phyloP scores from a whole-genome alignment of 2,329 filamentous ascomycete genomes.

The Diaporthe helianthi region DNA sequence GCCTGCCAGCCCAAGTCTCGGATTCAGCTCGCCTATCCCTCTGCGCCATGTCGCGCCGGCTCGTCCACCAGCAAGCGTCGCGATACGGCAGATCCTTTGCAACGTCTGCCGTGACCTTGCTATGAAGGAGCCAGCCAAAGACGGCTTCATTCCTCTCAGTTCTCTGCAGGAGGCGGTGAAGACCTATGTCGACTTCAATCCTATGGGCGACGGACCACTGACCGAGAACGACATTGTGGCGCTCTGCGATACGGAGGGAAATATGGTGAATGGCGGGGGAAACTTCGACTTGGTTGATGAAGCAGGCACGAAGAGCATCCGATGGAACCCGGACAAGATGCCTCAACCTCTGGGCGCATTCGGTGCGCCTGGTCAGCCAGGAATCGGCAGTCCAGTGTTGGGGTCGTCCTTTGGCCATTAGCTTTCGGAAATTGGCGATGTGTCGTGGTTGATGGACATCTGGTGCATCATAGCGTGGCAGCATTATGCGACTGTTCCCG shows the following conservation, averaged over 20 bases:
- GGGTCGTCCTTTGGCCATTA: slow-evolving; percentile 47
- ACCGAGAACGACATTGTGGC: slow-evolving; percentile 75
- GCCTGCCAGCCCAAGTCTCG: slow-evolving; percentile 40
- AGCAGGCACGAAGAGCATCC: slow-evolving; percentile 52
- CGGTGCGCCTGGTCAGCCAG: slow-evolving; percentile 65
- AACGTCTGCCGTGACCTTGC: slow-evolving; percentile 74
- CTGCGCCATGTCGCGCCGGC: slow-evolving; percentile 47
- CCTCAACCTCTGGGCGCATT: slow-evolving; percentile 51
- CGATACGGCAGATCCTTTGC: slow-evolving; percentile 77
- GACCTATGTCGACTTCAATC: slow-evolving; percentile 66
- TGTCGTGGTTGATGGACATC: slow-evolving; percentile 33
- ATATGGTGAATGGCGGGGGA: slow-evolving; percentile 85
- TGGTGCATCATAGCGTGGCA: slow-evolving; percentile 9
- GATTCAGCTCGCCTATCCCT: slow-evolving; percentile 43
- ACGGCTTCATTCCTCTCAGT: slow-evolving; percentile 73
- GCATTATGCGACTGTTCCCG: background rate
- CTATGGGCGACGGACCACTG: slow-evolving; percentile 46
- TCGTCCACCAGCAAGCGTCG: slow-evolving; percentile 69
- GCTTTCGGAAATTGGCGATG: background rate
- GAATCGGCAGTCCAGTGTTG: slow-evolving; percentile 70
- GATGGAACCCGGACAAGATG: slow-evolving; percentile 54
- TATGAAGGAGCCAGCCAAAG: slow-evolving; percentile 48
- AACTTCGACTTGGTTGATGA: slow-evolving; percentile 74
- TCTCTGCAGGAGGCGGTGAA: slow-evolving; percentile 60
- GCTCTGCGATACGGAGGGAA: slow-evolving; percentile 92